Base-by-base conservation (phyloP, 331 rosid species). In the Erythrophleum ivorense region DNA sequence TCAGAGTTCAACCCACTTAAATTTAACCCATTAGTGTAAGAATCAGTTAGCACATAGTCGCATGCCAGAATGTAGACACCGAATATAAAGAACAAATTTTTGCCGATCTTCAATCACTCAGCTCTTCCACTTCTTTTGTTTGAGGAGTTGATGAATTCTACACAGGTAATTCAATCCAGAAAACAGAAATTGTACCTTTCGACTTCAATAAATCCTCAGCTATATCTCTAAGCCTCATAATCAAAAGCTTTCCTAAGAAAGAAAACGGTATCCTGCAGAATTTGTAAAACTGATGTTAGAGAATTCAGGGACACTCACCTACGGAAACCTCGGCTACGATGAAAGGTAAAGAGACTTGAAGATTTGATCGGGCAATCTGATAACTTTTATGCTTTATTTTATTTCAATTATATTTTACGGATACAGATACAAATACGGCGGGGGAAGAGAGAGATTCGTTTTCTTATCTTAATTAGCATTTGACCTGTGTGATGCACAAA, bases 221-320 rank as follows among this genome's bases (percentile, higher is more conserved):
- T 0, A 50, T 19, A 5, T 33, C 31, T 66, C 18, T 36, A 13
- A 50, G 7, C 18, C 18, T 66, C 72, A 10, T 4, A 16, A 46
- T 31, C 14, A 9, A 46, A 62, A 48, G 41, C 19, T 31, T 40
- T 41, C 0, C 14, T 5, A 9, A 7, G 57, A 60, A 19, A 58
- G 29, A 75, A 62, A 43, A 31, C 52, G 21, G 34, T 13, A 59
- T 12, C 9, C 18, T 31, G 24, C 9, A 41, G 58, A 75, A 4
- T 43, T 21, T 62, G 18, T 18, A 16, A 9, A 62, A 29, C 15
- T 19, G 41, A 13, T 38, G 57, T 3, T 45, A 46, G 58, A 59
- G 57, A 58, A 58, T 43, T 75, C 54, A 36, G 18, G 12, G 41
- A 48, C 54, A 62, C 73, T 77, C 19, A 77, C 60, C 59, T 45